Evolutionary conservation across 1,139 yeast genomes (phyloP), one percentile per base, ranked within the genome.

Genomic region (Debaryomyces robertsiae): DNA sequence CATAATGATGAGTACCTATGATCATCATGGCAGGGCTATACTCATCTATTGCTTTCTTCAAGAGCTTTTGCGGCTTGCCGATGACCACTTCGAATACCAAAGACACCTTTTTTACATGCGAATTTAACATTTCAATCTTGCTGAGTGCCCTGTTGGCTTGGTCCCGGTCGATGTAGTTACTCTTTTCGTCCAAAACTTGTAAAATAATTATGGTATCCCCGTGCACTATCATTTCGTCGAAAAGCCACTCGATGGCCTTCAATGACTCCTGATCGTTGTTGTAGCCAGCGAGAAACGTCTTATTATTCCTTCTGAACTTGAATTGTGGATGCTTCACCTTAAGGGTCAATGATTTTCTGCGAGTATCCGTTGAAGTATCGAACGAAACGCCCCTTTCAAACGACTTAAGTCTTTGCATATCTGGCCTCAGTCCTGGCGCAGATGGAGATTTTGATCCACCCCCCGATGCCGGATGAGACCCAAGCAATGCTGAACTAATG

Each of bases 151-250:
- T 57, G 47, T 61, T 68, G 52, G 69, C 74, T 35, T 49, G 52
- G 22, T 48, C 42, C 32, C 60, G 63, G 46, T 69, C 69, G 10
- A 68, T 65, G 2, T 40, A 38, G 29, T 48, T 49, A 6, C 45
- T 42, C 39, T 72, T 72, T 31, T 69, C 72, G 41, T 82, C 82
- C 30, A 83, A 59, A 1, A 81, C 89, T 44, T 81, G 76, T 15
- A 83, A 57, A 30, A 84, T 75, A 3, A 83, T 73, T 10, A 83
- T 62, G 16, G 84, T 82, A 55, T 83, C 90, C 9, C 86, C 86
- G 52, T 81, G 77, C 27, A 74, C 72, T 9, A 77, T 69, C 66
- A 83, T 69, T 50, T 83, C 84, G 42, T 80, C 83, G 43, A 84
- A 66, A 7, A 83, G 64, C 90, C 90, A 84, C 45, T 73, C 79